These are phyloP conservation scores for Fistulinella prunicolor DNA, from an alignment of 768 basidiomycete species.

Conservation along the genomic window DNA sequence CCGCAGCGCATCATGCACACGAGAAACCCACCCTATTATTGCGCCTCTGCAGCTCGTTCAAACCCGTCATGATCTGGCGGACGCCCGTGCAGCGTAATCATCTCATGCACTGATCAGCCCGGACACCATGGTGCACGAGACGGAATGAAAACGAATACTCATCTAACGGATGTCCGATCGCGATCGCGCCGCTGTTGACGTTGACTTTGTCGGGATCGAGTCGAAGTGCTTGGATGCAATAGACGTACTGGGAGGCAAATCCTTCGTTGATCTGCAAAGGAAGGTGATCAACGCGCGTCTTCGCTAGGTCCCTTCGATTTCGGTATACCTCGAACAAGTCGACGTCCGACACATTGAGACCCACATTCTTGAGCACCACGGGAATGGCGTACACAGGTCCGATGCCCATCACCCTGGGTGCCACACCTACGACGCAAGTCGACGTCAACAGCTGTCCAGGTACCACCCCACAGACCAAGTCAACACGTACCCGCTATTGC, in stretches of 20 bases:
- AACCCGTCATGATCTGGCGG: slow-evolving; percentile 80
- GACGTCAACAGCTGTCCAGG: too few species aligned
- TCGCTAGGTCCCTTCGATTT: background rate
- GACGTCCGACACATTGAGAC: slow-evolving; percentile 64
- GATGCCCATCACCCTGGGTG: slow-evolving; percentile 86
- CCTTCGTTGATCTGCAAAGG: slow-evolving; percentile 79
- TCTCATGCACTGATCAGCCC: slow-evolving; percentile 12
- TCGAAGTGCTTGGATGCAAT: slow-evolving; percentile 63
- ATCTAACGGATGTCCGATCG: slow-evolving; percentile 82
- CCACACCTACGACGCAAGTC: slow-evolving; percentile 43
- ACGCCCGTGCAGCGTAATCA: slow-evolving; percentile 75
- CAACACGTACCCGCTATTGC: slow-evolving; percentile 53
- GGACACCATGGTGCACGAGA: background rate
- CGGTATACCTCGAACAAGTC: slow-evolving; percentile 71
- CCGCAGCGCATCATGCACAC: background rate
- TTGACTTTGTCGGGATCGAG: slow-evolving; percentile 71
- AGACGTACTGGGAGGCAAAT: slow-evolving; percentile 81
- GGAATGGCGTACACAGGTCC: slow-evolving; percentile 86
- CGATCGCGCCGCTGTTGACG: slow-evolving; percentile 90
- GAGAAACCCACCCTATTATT: slow-evolving; percentile 52
- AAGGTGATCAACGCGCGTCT: background rate
- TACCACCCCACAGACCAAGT: background rate
- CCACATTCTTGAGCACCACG: slow-evolving; percentile 62
- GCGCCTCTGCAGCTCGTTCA: slow-evolving; percentile 68
- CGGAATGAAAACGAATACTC: slow-evolving; percentile 32